Percentiles rank a stretch among this genome's conserved stretches.
These are phyloP conservation scores for Leishmania martiniquensis DNA, from an alignment of 208 protist species.

Conservation along the genomic window DNA sequence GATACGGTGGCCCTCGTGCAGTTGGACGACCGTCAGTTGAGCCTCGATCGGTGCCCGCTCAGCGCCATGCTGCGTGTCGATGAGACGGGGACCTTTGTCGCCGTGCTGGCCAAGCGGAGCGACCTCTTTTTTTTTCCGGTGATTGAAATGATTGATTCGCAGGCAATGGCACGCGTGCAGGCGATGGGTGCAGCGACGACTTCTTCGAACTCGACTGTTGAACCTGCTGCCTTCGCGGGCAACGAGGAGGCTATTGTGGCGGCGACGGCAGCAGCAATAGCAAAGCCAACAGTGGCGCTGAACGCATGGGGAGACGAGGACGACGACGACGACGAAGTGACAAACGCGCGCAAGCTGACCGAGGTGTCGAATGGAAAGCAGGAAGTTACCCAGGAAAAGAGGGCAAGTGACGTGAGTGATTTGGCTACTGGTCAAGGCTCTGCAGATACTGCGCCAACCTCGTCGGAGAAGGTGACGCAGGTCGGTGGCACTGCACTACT, in stretches of 20 bases:
- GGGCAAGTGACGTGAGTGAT: too few relatives aligned
- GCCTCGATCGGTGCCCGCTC: conserved; percentile 44
- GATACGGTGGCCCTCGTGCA: conserved; percentile 83
- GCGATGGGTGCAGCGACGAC: not conserved
- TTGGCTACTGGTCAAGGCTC: not conserved
- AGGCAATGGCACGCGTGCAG: conserved; percentile 5
- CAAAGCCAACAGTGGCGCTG: conserved; percentile 36
- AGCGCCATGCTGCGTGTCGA: conserved; percentile 77
- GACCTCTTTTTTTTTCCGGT: conserved; percentile 77
- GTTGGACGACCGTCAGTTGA: conserved; percentile 70
- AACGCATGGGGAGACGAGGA: conserved; percentile 88
- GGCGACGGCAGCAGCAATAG: not conserved
- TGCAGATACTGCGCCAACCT: not conserved
- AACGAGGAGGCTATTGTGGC: conserved; percentile 12
- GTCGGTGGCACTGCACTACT: conserved; percentile 16
- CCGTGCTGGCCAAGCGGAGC: conserved; percentile 67
- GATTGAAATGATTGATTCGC: conserved; percentile 32
- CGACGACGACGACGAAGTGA: conserved; percentile 34
- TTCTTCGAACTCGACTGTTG: not conserved
- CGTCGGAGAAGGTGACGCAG: conserved; percentile 1
- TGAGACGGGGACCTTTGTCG: conserved; percentile 56
- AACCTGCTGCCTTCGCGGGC: conserved; percentile 7
- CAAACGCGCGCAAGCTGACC: not conserved
- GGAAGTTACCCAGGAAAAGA: too few relatives aligned
- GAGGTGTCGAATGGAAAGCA: not conserved